phyloP scores from a whole-genome alignment of 768 basidiomycete genomes.

The Russula griseocarnosa region DNA sequence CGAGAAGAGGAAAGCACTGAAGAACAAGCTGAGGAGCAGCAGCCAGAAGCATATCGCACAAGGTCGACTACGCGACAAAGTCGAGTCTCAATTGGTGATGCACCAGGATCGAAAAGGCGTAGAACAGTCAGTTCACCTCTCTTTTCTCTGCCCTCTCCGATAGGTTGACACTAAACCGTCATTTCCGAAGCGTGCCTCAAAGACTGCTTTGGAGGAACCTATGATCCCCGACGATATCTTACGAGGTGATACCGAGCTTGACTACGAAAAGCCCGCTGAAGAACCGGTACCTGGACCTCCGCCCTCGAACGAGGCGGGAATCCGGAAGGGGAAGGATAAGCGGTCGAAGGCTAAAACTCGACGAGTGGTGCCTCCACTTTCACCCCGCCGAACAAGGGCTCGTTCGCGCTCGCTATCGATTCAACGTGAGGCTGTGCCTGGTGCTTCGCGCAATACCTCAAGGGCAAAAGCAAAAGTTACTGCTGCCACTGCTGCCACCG shows the following conservation, averaged over 20 bases:
- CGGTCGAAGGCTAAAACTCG: background rate
- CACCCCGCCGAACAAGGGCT: slow-evolving; percentile 9
- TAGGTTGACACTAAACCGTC: background rate
- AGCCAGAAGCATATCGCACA: background rate
- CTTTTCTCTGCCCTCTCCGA: background rate
- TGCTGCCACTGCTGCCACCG: background rate
- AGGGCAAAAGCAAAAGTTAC: background rate
- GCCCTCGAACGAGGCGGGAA: background rate
- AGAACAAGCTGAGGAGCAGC: background rate
- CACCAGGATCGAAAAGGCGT: background rate
- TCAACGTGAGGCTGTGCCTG: background rate
- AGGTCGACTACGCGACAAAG: background rate
- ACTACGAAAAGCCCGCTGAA: background rate
- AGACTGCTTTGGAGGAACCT: background rate
- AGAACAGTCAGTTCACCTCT: background rate
- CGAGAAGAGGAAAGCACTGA: background rate
- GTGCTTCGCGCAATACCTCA: background rate
- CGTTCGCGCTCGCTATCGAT: background rate
- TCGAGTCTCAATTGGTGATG: background rate
- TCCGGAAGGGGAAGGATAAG: background rate
- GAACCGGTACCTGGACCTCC: background rate
- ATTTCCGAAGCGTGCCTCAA: background rate
- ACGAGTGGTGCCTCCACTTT: background rate
- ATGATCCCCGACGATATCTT: background rate
- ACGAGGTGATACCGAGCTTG: background rate